Conservation (phyloP, 1,284 basidiomycete species). For the Rhizopogon parksii region DNA sequence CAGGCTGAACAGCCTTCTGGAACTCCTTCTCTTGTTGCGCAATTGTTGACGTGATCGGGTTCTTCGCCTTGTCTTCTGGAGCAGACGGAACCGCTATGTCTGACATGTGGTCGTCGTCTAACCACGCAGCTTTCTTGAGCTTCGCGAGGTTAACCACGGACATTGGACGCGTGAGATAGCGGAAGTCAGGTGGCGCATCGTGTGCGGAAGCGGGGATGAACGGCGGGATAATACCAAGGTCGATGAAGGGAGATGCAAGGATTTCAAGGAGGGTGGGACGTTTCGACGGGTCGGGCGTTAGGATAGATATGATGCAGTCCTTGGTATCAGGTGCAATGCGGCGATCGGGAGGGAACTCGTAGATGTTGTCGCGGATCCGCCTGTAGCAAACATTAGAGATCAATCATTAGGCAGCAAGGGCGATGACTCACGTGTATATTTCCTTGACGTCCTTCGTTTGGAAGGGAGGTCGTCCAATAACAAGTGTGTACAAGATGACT, state of each 20-base stretch:
- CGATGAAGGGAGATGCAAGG: slow-evolving; percentile 83
- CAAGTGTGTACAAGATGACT: slow-evolving; percentile 93
- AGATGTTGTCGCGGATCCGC: slow-evolving; percentile 90
- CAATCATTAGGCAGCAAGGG: background rate
- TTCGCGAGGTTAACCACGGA: slow-evolving; percentile 69
- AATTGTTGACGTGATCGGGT: slow-evolving; percentile 48
- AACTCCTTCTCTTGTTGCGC: slow-evolving; percentile 93
- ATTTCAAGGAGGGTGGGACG: slow-evolving; percentile 85
- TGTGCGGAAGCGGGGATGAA: slow-evolving; percentile 77
- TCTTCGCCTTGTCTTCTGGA: slow-evolving; percentile 28
- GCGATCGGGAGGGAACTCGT: slow-evolving; percentile 83
- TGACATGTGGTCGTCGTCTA: slow-evolving; percentile 54
- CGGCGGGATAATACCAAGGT: slow-evolving; percentile 71
- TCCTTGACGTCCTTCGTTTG: slow-evolving; percentile 96
- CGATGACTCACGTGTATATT: slow-evolving; percentile 72
- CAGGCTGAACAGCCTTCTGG: slow-evolving; percentile 91
- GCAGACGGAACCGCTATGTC: slow-evolving; percentile 34
- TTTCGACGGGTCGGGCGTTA: slow-evolving; percentile 75
- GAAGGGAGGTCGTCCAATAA: slow-evolving; percentile 93
- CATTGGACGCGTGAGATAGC: slow-evolving; percentile 53
- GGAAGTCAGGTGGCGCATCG: slow-evolving; percentile 69
- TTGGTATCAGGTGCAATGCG: slow-evolving; percentile 67
- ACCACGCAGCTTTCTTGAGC: slow-evolving; percentile 50
- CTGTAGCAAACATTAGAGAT: slow-evolving; percentile 34
- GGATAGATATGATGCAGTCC: slow-evolving; percentile 78